Percentiles rank a stretch among this genome's conserved stretches.
Conservation (phyloP, 129 eudicot species). For the Logfia minima region DNA sequence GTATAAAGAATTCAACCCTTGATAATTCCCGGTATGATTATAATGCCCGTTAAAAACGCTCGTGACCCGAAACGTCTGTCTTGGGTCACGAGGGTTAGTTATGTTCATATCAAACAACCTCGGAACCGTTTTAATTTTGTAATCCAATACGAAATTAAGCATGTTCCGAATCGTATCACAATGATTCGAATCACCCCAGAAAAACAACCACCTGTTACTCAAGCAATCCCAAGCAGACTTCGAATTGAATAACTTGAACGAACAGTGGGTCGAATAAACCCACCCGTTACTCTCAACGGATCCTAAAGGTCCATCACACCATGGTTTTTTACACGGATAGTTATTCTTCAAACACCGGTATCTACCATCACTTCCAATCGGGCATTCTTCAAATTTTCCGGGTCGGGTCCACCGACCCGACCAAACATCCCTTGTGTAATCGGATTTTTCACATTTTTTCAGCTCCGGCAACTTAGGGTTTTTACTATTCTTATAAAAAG, state of each 20-base stretch:
- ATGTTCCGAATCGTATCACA: conserved; percentile 87
- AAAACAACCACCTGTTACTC: conserved; percentile 78
- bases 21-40: conserved; percentile 61
- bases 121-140: conserved; percentile 46
- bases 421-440: conserved; percentile 62
- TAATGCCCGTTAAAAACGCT: conserved; percentile 88
- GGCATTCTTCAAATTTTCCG: conserved; percentile 59
- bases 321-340: conserved; percentile 71
- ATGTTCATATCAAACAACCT: conserved; percentile 71
- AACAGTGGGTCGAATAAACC: conserved; percentile 93
- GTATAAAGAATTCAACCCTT: conserved; percentile 70
- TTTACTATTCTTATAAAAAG: conserved; percentile 32
- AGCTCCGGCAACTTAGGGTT: conserved; percentile 40
- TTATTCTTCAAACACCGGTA: conserved; percentile 57
- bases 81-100: conserved; percentile 66
- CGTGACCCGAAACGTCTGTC: conserved; percentile 64
- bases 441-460: conserved; percentile 48
- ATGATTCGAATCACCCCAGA: conserved; percentile 98
- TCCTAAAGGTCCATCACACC: conserved; percentile 85
- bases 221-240: conserved; percentile 83
- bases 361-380: conserved; percentile 70
- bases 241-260: conserved; percentile 58
- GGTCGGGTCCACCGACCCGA: conserved; percentile 97
- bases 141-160: conserved; percentile 54
- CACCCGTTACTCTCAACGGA: conserved; percentile 85